Base-by-base conservation (phyloP, 2,329 filamentous ascomycete species). In the Beauveria pseudobassiana region DNA sequence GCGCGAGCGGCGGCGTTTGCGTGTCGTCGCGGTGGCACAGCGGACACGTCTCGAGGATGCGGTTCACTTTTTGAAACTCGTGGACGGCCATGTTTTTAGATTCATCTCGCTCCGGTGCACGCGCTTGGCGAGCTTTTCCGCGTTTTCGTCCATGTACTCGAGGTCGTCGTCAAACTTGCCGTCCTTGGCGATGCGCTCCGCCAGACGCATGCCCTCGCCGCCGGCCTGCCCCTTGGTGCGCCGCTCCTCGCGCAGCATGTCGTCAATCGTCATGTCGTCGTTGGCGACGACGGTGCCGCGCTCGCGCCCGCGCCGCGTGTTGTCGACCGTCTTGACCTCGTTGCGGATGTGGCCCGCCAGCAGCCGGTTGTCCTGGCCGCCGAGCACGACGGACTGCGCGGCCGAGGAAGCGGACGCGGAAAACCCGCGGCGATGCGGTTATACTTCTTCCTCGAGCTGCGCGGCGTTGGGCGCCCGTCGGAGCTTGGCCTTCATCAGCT, bases 61-160 rank as follows among this genome's bases (percentile, higher is more conserved):
- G 86, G 71, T 93, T 92, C 79, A 96, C 88, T 73, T 91, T 93
- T 67, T 96, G 91, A 71, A 93, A 96, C 64, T 98, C 93, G 68
- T 81, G 81, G 65, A 99, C 90, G 4, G 96, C 92, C 58, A 86
- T 83, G 72, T 93, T 96, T 72, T 92, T 93, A 99, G 83, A 73
- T 91, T 92, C 65, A 91, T 81, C 66, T 96, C 91, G 45, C 89
- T 93, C 73, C 93, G 95, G 71, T 96, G 89, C 16, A 96, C 89
- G 28, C 90, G 87, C 69, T 87, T 88, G 30, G 93, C 93, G 14
- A 99, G 85, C 74, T 93, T 96, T 57, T 86, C 83, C 18, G 95
- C 95, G 70, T 99, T 98, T 68, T 98, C 95, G 72, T 99, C 93
- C 82, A 98, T 89, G 76, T 99, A 99, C 59, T 99, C 93, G 28